A percentile compares a stretch with the other conserved stretches of the same genome.
Conservation (phyloP, 768 basidiomycete genomes). For the Pleurotus ostreatus region DNA sequence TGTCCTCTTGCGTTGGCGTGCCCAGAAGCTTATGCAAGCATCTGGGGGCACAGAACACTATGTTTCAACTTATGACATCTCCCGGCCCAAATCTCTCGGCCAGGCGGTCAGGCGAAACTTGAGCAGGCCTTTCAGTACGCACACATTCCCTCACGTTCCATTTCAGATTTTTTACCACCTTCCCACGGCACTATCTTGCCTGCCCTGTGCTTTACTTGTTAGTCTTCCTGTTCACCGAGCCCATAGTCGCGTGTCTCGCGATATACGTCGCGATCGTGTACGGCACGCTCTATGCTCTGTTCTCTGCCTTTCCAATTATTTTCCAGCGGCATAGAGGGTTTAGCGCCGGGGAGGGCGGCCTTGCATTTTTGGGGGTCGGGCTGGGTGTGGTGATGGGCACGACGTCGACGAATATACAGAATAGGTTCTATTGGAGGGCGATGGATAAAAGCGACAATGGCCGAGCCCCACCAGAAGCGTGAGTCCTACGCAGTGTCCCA, state of each 20-base stretch:
- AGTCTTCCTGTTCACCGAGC: constrained; percentile 62
- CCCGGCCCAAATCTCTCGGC: constrained; percentile 35
- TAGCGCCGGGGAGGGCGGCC: constrained; percentile 49
- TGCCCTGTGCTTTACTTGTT: constrained; percentile 3
- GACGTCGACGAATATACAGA: constrained; percentile 47
- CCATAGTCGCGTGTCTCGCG: constrained; percentile 55
- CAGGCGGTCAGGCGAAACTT: constrained; percentile 46
- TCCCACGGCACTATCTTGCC: neutral
- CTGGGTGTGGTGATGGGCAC: constrained; percentile 51
- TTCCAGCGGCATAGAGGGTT: constrained; percentile 52
- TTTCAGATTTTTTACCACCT: constrained; percentile 2
- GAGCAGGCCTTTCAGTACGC: constrained; percentile 51
- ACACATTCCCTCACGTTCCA: neutral
- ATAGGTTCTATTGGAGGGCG: constrained; percentile 46
- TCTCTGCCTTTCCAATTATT: constrained; percentile 59
- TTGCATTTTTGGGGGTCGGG: constrained; percentile 65
- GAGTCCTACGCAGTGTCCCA: constrained; percentile 7
- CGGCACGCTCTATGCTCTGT: constrained; percentile 60
- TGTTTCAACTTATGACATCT: constrained; percentile 45
- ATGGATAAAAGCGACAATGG: constrained; percentile 45
- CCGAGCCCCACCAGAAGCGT: constrained; percentile 59
- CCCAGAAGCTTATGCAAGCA: constrained; percentile 34
- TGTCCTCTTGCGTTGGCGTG: constrained; percentile 53
- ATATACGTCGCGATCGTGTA: constrained; percentile 61
- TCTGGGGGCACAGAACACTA: constrained; percentile 40